Percentiles rank a stretch among this genome's conserved stretches.
Conservation (phyloP, 2,329 filamentous ascomycete species). For the Neofusicoccum ribis region DNA sequence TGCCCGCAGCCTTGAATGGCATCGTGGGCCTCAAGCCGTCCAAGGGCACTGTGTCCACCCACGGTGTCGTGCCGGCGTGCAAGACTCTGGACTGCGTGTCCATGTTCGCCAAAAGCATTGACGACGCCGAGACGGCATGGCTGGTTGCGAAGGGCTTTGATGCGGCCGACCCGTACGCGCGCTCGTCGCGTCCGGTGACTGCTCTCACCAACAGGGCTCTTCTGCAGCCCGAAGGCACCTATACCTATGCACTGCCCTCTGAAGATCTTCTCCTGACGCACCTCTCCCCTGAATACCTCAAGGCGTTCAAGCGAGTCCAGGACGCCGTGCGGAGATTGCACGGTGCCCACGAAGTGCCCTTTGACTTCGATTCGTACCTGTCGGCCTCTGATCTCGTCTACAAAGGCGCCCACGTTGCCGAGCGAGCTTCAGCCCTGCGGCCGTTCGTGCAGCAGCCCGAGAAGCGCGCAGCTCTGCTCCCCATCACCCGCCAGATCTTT, state of each 20-base stretch:
- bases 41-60: slow-evolving; percentile 48
- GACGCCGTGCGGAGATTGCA: background rate
- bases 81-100: slow-evolving; percentile 55
- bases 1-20: slow-evolving; percentile 53
- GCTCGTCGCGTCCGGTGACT: background rate
- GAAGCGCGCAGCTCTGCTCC: background rate
- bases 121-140: slow-evolving; percentile 36
- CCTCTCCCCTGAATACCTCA: background rate
- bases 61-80: slow-evolving; percentile 53
- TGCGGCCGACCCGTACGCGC: background rate
- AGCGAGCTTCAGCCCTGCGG: background rate
- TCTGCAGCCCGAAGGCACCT: background rate
- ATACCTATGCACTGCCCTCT: background rate
- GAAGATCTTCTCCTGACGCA: background rate
- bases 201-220: background rate
- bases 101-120: slow-evolving; percentile 49
- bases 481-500: background rate
- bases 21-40: slow-evolving; percentile 51
- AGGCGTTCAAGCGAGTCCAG: background rate
- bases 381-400: background rate
- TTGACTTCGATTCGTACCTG: background rate
- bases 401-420: background rate
- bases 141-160: background rate
- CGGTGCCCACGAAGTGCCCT: background rate
- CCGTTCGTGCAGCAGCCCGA: background rate